phyloP scores from a whole-genome alignment of 116 monocot species.

The Trichopus zeylanicus region DNA sequence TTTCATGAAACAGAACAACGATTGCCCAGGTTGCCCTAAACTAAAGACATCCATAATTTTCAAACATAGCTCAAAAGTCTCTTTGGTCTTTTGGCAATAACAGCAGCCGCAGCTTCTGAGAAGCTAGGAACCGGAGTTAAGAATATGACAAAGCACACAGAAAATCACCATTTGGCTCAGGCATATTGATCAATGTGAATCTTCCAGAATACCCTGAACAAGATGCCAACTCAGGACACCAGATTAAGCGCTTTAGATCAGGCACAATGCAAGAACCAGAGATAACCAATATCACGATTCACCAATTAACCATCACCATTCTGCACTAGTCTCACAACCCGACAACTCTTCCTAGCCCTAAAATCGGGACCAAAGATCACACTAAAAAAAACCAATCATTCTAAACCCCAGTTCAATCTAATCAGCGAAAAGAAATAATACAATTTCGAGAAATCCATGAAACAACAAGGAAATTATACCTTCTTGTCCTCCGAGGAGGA shows the following conservation, averaged over 20 bases:
- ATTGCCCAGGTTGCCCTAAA: too few relatives aligned
- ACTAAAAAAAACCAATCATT: neutral
- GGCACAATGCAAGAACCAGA: neutral
- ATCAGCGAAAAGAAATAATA: neutral
- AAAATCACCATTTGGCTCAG: neutral
- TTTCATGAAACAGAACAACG: too few relatives aligned
- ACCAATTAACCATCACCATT: neutral
- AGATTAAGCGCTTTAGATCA: too few relatives aligned
- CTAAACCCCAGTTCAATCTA: neutral
- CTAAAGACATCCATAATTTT: too few relatives aligned
- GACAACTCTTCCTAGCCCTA: neutral
- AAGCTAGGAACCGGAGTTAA: neutral
- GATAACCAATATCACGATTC: neutral
- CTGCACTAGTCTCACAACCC: neutral
- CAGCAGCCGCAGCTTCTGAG: neutral
- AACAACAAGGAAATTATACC: conserved; percentile 9
- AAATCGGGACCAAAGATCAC: neutral
- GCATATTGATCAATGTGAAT: neutral
- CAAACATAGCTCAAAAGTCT: too few relatives aligned
- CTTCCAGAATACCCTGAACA: neutral
- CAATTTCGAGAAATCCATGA: neutral
- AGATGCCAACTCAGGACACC: too few relatives aligned
- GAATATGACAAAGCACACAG: neutral
- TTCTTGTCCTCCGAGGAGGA: conserved; percentile 29
- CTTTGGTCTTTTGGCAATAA: too few relatives aligned